These are phyloP conservation scores for Rhynchosporium secalis DNA, from an alignment of 2,329 filamentous ascomycete genomes.

Conservation along the genomic window DNA sequence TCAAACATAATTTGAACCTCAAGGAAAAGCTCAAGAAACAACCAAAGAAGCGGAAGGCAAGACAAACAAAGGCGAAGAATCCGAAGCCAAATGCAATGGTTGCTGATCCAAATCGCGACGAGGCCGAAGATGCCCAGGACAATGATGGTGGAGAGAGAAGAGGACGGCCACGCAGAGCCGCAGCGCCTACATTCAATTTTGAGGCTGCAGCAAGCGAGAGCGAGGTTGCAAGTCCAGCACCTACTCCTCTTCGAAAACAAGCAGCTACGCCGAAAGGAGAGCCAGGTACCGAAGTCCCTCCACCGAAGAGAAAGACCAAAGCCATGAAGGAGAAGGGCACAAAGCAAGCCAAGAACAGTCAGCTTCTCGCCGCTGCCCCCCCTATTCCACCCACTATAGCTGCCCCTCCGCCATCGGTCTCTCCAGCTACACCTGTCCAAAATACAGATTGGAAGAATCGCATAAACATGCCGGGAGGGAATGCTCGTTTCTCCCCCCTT, in stretches of 20 bases:
- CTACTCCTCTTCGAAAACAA: slow-evolving; percentile 56
- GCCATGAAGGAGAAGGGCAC: slow-evolving; percentile 35
- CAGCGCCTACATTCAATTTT: slow-evolving; percentile 69
- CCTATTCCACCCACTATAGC: slow-evolving; percentile 27
- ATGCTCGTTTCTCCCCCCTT: slow-evolving; percentile 27
- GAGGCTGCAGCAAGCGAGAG: slow-evolving; percentile 62
- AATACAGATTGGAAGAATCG: slow-evolving; percentile 29
- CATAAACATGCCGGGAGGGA: slow-evolving; percentile 20
- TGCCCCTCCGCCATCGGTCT: slow-evolving; percentile 25
- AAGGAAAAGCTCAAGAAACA: slow-evolving; percentile 73
- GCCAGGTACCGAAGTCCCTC: slow-evolving; percentile 41
- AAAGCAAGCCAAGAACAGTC: slow-evolving; percentile 39
- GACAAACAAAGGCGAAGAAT: slow-evolving; percentile 53
- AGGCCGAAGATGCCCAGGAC: slow-evolving; percentile 37
- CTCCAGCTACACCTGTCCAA: slow-evolving; percentile 30
- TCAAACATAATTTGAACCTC: slow-evolving; percentile 72
- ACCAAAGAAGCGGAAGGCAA: slow-evolving; percentile 47
- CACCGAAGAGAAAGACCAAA: slow-evolving; percentile 43
- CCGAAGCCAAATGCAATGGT: slow-evolving; percentile 64
- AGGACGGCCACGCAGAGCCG: slow-evolving; percentile 59
- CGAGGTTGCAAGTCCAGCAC: slow-evolving; percentile 57
- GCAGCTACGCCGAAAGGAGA: slow-evolving; percentile 47
- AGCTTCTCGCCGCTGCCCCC: slow-evolving; percentile 37
- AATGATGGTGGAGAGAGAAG: slow-evolving; percentile 60
- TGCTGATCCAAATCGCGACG: slow-evolving; percentile 52